phyloP scores from a whole-genome alignment of 352 stramenopile genomes.

The Pythium brachiatum region DNA sequence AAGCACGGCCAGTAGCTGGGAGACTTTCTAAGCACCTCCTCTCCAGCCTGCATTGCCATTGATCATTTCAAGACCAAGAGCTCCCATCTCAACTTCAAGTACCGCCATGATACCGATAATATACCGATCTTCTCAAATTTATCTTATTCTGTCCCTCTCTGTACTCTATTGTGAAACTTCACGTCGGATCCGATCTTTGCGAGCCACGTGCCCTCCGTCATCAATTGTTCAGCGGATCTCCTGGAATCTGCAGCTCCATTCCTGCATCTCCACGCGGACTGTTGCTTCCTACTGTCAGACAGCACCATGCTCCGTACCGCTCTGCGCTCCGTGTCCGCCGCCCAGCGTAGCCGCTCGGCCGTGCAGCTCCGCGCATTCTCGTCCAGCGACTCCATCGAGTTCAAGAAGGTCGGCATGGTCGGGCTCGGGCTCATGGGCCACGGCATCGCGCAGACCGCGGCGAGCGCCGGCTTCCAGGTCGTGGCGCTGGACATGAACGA shows the following conservation, averaged over 20 bases:
- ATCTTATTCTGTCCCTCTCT: conserved; percentile 14
- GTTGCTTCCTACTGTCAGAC: background rate
- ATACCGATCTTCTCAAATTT: conserved; percentile 11
- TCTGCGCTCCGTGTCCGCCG: conserved; percentile 11
- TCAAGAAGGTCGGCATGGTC: conserved; percentile 92
- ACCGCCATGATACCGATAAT: too few relatives aligned
- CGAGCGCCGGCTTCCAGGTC: conserved; percentile 81
- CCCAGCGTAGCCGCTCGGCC: conserved; percentile 10
- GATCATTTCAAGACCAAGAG: too few relatives aligned
- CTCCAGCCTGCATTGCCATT: background rate
- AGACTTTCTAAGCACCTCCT: conserved; percentile 44
- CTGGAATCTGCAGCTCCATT: background rate
- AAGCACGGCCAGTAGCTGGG: conserved; percentile 42
- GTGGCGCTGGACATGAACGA: conserved; percentile 79
- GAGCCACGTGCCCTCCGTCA: conserved; percentile 9
- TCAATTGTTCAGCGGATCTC: conserved; percentile 1
- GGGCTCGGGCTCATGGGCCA: conserved; percentile 98
- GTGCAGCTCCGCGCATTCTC: conserved; percentile 12
- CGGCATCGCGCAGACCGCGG: conserved; percentile 94
- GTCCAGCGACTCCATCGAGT: conserved; percentile 32
- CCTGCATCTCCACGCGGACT: background rate
- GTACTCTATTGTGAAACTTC: conserved; percentile 10
- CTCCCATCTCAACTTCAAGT: conserved; percentile 11
- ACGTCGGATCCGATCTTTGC: conserved; percentile 23
- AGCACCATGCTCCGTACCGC: conserved; percentile 9